phyloP scores from a whole-genome alignment of 1,139 yeast genomes.

The Diutina scorzettiae region DNA sequence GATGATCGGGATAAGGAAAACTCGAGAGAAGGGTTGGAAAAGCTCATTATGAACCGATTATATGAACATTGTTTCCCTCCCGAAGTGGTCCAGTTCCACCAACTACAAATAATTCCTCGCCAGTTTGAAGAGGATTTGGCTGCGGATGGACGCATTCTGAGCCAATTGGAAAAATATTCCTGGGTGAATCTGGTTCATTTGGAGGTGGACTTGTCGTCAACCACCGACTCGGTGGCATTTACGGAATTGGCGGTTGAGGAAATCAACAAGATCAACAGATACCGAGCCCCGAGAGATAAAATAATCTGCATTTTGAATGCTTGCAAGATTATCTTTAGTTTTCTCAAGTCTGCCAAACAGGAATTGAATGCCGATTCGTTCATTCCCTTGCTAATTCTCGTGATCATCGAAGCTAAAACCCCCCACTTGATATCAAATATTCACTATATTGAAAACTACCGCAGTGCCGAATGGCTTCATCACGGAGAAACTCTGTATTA shows the following conservation, averaged over 20 bases:
- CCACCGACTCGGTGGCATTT: conserved; percentile 22
- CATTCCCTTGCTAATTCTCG: conserved; percentile 73
- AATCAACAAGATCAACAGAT: conserved; percentile 64
- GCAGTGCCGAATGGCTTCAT: conserved; percentile 56
- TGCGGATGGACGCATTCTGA: conserved; percentile 44
- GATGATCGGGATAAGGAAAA: conserved; percentile 49
- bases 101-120: conserved; percentile 26
- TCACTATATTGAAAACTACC: conserved; percentile 72
- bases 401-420: conserved; percentile 59
- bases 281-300: conserved; percentile 90
- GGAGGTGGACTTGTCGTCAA: conserved; percentile 45
- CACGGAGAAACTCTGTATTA: conserved; percentile 87
- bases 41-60: conserved; percentile 78
- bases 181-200: conserved; percentile 76
- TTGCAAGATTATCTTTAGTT: conserved; percentile 85
- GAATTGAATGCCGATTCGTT: conserved; percentile 88
- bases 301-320: conserved; percentile 83
- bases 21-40: conserved; percentile 86
- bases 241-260: conserved; percentile 62
- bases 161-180: conserved; percentile 51
- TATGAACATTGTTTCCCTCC: conserved; percentile 79
- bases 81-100: conserved; percentile 27
- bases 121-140: conserved; percentile 40
- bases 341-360: conserved; percentile 56
- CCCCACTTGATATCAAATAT: conserved; percentile 61